Percentiles rank a stretch among this genome's conserved stretches.
Evolutionary conservation across 352 stramenopile species (phyloP).

Genomic region (Pelagophyceae sp.): DNA sequence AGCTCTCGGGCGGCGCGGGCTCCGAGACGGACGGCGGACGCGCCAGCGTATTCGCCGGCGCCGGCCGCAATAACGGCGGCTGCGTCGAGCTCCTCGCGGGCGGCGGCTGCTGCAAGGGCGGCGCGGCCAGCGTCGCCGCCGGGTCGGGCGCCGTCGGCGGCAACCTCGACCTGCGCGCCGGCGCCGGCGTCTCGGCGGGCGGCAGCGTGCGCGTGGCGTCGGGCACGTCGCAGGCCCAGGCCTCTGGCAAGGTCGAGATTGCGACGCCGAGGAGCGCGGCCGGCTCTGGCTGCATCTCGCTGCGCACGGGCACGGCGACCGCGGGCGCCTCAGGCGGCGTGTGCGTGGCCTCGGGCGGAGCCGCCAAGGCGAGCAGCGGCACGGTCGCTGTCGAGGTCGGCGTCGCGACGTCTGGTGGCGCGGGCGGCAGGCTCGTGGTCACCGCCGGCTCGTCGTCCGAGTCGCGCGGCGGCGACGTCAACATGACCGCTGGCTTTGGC

Average conservation of each 20-base stretch:
- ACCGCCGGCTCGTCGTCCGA: conserved; percentile 22
- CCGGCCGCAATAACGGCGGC: neutral
- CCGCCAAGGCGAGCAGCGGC: conserved; percentile 29
- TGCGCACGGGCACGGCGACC: conserved; percentile 40
- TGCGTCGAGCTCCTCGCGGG: neutral
- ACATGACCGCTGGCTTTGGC: conserved; percentile 32
- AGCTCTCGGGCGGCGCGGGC: neutral
- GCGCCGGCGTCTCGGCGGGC: conserved; percentile 26
- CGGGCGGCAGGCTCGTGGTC: neutral
- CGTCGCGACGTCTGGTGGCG: conserved; percentile 20
- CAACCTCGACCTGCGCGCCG: conserved; percentile 9
- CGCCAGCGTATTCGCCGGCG: conserved; percentile 31
- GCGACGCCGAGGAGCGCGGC: conserved; percentile 9
- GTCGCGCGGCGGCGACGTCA: conserved; percentile 31
- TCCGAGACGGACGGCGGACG: conserved; percentile 25
- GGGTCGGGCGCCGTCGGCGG: conserved; percentile 21
- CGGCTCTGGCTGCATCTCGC: conserved; percentile 36
- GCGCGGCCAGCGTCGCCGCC: conserved; percentile 41
- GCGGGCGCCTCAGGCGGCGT: conserved; percentile 37
- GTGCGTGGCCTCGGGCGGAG: conserved; percentile 40
- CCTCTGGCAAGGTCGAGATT: conserved; percentile 8
- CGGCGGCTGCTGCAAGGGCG: conserved; percentile 39
- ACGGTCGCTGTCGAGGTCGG: conserved; percentile 29
- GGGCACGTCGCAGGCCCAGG: neutral
- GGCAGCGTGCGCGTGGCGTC: conserved; percentile 32